Evolutionary conservation across 2,329 filamentous ascomycete genomes (phyloP), one percentile per base, ranked within the genome.

Genomic region (Neospermospora avenae): DNA sequence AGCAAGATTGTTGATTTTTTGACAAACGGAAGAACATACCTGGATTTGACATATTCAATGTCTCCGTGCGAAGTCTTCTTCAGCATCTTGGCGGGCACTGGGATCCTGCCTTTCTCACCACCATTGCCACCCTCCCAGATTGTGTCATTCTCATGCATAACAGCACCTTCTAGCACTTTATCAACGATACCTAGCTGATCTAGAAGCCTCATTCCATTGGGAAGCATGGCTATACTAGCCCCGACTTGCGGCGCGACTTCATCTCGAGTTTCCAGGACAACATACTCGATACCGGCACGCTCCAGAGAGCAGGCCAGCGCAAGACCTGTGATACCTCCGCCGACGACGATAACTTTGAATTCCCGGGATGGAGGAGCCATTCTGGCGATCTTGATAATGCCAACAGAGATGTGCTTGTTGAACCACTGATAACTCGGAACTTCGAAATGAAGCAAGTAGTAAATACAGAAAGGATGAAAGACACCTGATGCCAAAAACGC

Each of bases 241-340:
- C 82, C 81, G 0, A 77, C 70, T 20, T 76, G 71, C 0, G 80
- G 79, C 0, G 76, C 75, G 22, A 83, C 75, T 0, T 74, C 67
- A 0, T 61, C 25, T 48, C 77, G 70, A 0, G 71, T 69, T 62
- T 84, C 81, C 0, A 84, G 73, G 0, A 84, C 59, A 2, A 81
- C 60, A 65, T 78, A 83, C 62, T 82, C 76, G 57, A 84, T 77
- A 28, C 67, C 69, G 35, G 76, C 70, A 45, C 69, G 67, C 56
- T 82, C 74, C 3, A 84, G 74, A 62, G 76, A 74, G 44, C 76
- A 74, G 3, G 80, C 78, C 7, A 81, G 68, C 0, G 76, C 72
- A 0, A 82, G 68, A 6, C 81, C 81, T 2, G 76, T 73, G n/a
- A 83, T 69, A 48, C 77, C 75, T 6, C 78, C 81, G 18, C 81